phyloP scores from a whole-genome alignment of 2,329 filamentous ascomycete species.

The Exophiala sideris region DNA sequence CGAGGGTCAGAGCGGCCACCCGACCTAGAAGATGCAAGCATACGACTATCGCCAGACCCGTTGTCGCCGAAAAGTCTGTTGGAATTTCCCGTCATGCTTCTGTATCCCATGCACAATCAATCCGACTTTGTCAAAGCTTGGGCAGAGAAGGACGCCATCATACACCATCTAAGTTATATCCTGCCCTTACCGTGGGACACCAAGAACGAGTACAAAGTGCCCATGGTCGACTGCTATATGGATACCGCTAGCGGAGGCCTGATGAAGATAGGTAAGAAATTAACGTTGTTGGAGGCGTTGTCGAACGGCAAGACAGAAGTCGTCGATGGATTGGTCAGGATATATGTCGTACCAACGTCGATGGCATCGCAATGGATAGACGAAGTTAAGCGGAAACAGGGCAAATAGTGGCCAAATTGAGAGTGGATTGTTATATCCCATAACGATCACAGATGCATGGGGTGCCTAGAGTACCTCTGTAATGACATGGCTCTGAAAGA shows the following conservation, averaged over 20 bases:
- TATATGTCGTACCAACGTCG: conserved; percentile 74
- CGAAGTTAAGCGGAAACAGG: conserved; percentile 75
- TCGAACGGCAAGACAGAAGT: conserved; percentile 76
- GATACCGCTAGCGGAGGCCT: conserved; percentile 77
- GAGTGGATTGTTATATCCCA: no score
- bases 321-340: conserved; percentile 76
- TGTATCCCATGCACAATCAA: conserved; percentile 80
- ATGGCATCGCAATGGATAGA: conserved; percentile 73
- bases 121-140: conserved; percentile 90
- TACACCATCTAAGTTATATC: conserved; percentile 78
- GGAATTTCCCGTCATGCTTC: conserved; percentile 72
- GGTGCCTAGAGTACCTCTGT: no score
- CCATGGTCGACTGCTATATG: conserved; percentile 79
- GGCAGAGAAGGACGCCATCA: conserved; percentile 69
- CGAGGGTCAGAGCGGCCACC: conserved; percentile 68
- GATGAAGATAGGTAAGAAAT: conserved; percentile 85
- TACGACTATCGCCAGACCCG: conserved; percentile 68
- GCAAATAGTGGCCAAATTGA: conserved; percentile 13
- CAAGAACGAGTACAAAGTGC: conserved; percentile 61
- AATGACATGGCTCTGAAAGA: no score
- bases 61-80: conserved; percentile 70
- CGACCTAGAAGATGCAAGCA: conserved; percentile 78
- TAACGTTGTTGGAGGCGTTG: conserved; percentile 71
- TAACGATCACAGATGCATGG: no score
- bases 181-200: conserved; percentile 86